Conservation (phyloP, 257 asterid species). For the Nicotiana noctiflora region DNA sequence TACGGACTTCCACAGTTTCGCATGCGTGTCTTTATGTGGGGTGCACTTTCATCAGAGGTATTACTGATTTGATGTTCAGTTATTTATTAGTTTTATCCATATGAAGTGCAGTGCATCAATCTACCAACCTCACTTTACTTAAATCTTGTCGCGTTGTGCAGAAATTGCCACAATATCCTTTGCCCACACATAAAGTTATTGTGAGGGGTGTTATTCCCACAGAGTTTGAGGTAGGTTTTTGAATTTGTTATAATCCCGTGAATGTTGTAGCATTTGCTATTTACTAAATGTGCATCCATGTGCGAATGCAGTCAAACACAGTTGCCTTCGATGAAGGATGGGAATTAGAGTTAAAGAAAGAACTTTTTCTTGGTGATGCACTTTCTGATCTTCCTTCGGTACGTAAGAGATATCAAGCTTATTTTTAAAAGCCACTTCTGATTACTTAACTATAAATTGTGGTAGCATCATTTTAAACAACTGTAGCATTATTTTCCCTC, state of each 20-base stretch:
- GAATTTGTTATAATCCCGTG: background rate
- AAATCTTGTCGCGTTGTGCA: constrained; percentile 8
- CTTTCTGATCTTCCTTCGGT: constrained; percentile 43
- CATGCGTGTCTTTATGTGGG: constrained; percentile 48
- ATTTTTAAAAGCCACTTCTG: background rate
- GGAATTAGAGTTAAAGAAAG: constrained; percentile 7
- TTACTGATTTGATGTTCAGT: background rate
- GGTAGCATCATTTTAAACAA: background rate
- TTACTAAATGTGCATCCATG: background rate
- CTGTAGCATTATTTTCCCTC: background rate
- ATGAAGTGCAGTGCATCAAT: background rate
- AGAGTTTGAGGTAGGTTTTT: constrained; percentile 31
- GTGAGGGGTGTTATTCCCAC: constrained; percentile 35
- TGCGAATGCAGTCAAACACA: constrained; percentile 22
- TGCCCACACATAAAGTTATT: constrained; percentile 39
- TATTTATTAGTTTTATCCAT: background rate
- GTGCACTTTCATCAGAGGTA: constrained; percentile 34
- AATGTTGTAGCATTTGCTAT: background rate
- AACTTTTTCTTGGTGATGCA: constrained; percentile 31
- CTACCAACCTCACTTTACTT: background rate
- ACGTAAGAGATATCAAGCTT: background rate
- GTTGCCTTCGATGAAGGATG: constrained; percentile 21
- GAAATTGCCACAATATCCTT: constrained; percentile 39
- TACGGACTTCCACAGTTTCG: constrained; percentile 52
- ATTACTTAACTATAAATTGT: background rate